Conservation (phyloP, 495 filamentous ascomycete species). For the Pseudomonodictys pantanalensis region DNA sequence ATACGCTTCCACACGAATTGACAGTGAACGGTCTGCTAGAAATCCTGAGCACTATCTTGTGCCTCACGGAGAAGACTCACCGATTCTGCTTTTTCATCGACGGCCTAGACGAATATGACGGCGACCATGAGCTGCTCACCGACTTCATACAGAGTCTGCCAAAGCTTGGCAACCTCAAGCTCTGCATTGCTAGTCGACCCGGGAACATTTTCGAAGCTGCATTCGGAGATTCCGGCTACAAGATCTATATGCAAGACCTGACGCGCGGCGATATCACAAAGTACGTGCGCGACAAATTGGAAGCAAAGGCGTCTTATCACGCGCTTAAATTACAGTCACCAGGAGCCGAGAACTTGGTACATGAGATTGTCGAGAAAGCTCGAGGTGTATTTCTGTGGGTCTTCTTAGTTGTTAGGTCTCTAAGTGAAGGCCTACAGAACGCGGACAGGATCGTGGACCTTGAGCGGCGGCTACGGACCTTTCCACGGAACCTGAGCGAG, state of each 20-base stretch:
- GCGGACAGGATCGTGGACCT: constrained; percentile 18
- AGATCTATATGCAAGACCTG: constrained; percentile 1
- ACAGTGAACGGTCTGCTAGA: neutral
- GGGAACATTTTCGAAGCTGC: constrained; percentile 3
- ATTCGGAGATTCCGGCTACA: neutral
- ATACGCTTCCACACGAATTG: neutral
- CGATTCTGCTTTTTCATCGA: constrained; percentile 44
- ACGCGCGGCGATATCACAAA: neutral
- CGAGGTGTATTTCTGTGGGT: constrained; percentile 38
- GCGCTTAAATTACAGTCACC: neutral
- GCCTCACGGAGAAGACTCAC: neutral
- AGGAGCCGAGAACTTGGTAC: constrained; percentile 4
- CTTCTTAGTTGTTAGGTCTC: constrained; percentile 25
- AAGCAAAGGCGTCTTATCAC: neutral
- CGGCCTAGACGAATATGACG: constrained; percentile 21
- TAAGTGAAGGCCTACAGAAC: constrained; percentile 17
- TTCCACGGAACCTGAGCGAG: constrained; percentile 18
- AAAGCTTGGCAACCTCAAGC: neutral
- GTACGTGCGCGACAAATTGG: constrained; percentile 2
- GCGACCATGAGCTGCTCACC: constrained; percentile 5
- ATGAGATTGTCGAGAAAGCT: constrained; percentile 23
- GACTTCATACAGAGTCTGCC: neutral
- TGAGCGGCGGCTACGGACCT: neutral
- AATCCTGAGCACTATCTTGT: neutral
- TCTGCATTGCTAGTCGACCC: constrained; percentile 18